phyloP scores from a whole-genome alignment of 768 basidiomycete species.

The Leccinum rimulosum region DNA sequence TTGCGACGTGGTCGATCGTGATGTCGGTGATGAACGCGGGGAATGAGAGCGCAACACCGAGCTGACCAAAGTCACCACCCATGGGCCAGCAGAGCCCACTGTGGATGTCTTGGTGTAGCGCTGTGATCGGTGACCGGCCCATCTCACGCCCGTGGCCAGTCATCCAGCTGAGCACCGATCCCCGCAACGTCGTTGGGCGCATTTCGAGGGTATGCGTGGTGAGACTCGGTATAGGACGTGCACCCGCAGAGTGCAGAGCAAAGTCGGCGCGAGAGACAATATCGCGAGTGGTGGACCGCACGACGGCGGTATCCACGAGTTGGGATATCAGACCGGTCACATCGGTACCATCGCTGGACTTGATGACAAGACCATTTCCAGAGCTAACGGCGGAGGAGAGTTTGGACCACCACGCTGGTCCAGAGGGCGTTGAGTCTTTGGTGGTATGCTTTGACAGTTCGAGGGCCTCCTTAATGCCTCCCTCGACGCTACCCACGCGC shows the following conservation, averaged over 20 bases:
- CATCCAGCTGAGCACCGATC: slow-evolving; percentile 51
- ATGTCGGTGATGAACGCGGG: slow-evolving; percentile 58
- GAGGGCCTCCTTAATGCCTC: slow-evolving; percentile 67
- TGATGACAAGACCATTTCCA: slow-evolving; percentile 57
- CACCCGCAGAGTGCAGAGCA: slow-evolving; percentile 83
- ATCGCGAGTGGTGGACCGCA: slow-evolving; percentile 67
- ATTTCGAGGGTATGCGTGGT: slow-evolving; percentile 80
- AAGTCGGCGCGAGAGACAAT: slow-evolving; percentile 79
- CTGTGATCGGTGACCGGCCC: slow-evolving; percentile 82
- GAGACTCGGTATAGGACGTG: slow-evolving; percentile 72
- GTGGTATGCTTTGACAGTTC: slow-evolving; percentile 54
- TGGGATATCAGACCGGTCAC: slow-evolving; percentile 65
- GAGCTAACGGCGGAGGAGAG: slow-evolving; percentile 44
- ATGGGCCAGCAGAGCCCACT: slow-evolving; percentile 96
- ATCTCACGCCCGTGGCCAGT: slow-evolving; percentile 60
- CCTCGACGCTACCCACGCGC: slow-evolving; percentile 57
- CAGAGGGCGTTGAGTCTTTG: slow-evolving; percentile 37
- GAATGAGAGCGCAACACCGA: slow-evolving; percentile 77
- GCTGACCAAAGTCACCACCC: slow-evolving; percentile 68
- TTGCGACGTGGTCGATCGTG: slow-evolving; percentile 85
- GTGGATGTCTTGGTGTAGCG: slow-evolving; percentile 81
- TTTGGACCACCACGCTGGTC: slow-evolving; percentile 72
- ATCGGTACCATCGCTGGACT: slow-evolving; percentile 73
- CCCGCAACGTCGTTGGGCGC: slow-evolving; percentile 46
- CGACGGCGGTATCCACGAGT: slow-evolving; percentile 75